A percentile compares a stretch with the other conserved stretches of the same genome.
Evolutionary conservation across 2,329 filamentous ascomycete genomes (phyloP).

Genomic region (Trichophyton simii): DNA sequence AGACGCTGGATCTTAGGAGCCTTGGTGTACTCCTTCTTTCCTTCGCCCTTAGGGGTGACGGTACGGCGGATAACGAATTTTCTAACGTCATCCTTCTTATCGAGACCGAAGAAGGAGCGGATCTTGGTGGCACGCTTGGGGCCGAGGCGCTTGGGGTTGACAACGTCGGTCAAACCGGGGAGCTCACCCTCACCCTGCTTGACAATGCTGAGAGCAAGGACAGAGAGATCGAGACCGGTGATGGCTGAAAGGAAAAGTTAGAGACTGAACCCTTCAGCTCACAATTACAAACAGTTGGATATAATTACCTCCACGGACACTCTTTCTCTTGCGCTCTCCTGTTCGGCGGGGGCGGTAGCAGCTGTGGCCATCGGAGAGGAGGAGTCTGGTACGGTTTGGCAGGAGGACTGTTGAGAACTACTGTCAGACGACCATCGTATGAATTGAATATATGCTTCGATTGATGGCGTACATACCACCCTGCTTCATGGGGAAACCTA

Average conservation of each 20-base stretch:
- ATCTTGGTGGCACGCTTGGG: constrained; percentile 99
- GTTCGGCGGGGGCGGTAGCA: constrained; percentile 98
- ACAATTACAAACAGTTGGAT: background rate
- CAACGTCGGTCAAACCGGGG: constrained; percentile 91
- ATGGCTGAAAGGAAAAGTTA: constrained; percentile 50
- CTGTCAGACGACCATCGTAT: background rate
- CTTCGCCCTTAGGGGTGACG: constrained; percentile 92
- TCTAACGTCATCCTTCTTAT: constrained; percentile 99
- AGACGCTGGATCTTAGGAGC: constrained; percentile 99
- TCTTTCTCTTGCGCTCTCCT: constrained; percentile 99
- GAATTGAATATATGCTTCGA: background rate
- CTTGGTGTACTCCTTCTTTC: constrained; percentile 98
- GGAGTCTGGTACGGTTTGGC: constrained; percentile 93
- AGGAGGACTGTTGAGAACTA: constrained; percentile 51
- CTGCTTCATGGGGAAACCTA: constrained; percentile 99
- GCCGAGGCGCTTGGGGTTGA: constrained; percentile 97
- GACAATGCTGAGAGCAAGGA: constrained; percentile 87
- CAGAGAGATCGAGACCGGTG: constrained; percentile 86
- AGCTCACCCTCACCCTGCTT: constrained; percentile 95
- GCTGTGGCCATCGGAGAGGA: constrained; percentile 87
- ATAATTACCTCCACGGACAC: constrained; percentile 59
- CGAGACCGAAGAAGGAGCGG: constrained; percentile 98
- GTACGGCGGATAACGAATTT: constrained; percentile 99
- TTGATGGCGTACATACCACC: constrained; percentile 43
- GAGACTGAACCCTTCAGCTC: background rate